phyloP scores from a whole-genome alignment of 106 monocot species.

The Dioscorea alata region DNA sequence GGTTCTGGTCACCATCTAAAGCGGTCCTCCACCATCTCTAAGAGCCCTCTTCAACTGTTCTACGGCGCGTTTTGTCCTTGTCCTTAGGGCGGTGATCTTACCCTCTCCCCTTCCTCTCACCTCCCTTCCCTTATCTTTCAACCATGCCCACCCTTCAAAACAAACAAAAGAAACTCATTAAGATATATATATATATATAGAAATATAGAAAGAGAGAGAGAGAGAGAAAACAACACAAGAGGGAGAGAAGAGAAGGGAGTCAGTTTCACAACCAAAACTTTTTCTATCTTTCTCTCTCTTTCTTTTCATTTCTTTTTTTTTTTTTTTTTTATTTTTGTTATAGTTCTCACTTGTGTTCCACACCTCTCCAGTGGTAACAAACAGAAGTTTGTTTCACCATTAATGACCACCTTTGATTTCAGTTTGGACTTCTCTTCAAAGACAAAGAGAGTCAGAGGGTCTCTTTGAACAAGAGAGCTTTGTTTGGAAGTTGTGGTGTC shows the following conservation, averaged over 20 bases:
- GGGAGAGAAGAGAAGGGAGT: neutral
- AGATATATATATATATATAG: too few species aligned
- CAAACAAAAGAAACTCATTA: too few species aligned
- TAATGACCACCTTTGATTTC: conserved; percentile 8
- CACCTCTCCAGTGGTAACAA: neutral
- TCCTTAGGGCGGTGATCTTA: too few species aligned
- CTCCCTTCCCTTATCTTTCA: too few species aligned
- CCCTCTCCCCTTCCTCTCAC: too few species aligned
- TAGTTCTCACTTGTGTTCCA: neutral
- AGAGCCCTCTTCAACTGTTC: neutral
- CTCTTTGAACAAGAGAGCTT: neutral
- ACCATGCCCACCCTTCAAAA: too few species aligned
- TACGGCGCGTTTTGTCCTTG: conserved; percentile 8
- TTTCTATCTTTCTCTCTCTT: too few species aligned
- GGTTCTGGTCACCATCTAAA: neutral
- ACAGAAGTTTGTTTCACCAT: conserved; percentile 16
- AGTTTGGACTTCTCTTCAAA: neutral
- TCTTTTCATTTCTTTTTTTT: too few species aligned
- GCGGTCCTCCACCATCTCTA: neutral
- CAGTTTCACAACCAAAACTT: too few species aligned
- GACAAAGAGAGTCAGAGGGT: neutral
- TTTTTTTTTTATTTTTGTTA: too few species aligned
- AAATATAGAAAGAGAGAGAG: too few species aligned
- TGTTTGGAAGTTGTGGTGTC: neutral
- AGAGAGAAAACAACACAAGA: neutral